Percentiles rank a stretch among this genome's conserved stretches.
These are phyloP conservation scores for Ceratocystis variospora DNA, from an alignment of 2,329 filamentous ascomycete genomes.

Conservation along the genomic window DNA sequence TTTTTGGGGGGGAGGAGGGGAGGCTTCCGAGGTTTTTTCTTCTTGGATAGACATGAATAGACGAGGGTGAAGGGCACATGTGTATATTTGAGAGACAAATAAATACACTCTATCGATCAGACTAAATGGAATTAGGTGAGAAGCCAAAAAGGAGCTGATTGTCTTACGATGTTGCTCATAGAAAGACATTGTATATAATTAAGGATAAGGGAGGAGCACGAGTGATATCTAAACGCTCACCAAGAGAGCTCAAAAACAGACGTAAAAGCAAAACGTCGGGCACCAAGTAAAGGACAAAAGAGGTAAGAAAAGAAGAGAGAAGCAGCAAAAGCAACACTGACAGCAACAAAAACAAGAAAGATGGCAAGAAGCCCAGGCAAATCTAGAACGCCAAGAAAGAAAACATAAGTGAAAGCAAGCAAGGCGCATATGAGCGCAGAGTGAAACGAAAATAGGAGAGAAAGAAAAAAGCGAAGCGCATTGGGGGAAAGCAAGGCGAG, in stretches of 20 bases:
- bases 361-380: neutral
- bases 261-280: neutral
- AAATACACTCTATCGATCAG: neutral
- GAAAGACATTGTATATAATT: neutral
- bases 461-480: neutral
- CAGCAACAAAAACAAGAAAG: neutral
- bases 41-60: neutral
- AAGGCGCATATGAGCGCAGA: neutral
- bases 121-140: neutral
- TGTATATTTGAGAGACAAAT: neutral
- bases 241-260: neutral
- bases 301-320: neutral
- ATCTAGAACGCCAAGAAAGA: neutral
- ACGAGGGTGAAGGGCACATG: neutral
- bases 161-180: neutral
- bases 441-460: neutral
- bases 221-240: neutral
- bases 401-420: neutral
- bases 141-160: neutral
- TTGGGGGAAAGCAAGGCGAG: neutral
- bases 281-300: neutral
- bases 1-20: no score
- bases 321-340: neutral
- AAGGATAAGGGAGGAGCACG: neutral
- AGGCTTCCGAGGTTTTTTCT: neutral